phyloP scores from a whole-genome alignment of 352 stramenopile species.

The Pythium aquatile region DNA sequence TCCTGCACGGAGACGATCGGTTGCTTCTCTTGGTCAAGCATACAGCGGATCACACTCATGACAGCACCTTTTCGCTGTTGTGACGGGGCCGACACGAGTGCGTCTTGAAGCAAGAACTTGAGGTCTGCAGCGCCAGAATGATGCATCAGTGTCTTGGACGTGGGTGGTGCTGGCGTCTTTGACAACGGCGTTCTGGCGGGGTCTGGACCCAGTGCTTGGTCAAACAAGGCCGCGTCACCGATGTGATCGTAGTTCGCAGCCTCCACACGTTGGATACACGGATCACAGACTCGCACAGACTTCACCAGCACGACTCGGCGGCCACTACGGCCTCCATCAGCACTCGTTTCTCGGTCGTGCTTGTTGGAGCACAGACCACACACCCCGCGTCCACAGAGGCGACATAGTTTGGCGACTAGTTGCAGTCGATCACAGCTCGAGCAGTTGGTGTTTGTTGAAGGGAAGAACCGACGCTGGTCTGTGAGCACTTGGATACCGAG shows the following conservation, averaged over 20 bases:
- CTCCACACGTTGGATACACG: constrained; percentile 55
- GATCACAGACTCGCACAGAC: constrained; percentile 50
- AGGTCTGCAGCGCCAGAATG: constrained; percentile 28
- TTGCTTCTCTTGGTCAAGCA: constrained; percentile 43
- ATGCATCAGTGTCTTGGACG: background rate
- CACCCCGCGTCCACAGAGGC: constrained; percentile 57
- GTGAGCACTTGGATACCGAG: constrained; percentile 56
- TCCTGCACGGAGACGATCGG: background rate
- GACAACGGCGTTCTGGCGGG: background rate
- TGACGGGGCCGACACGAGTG: constrained; percentile 28
- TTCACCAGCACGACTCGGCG: constrained; percentile 10
- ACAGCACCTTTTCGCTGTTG: constrained; percentile 39
- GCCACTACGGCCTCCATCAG: background rate
- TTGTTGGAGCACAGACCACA: constrained; percentile 45
- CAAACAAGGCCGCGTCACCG: constrained; percentile 3
- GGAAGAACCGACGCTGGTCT: constrained; percentile 33
- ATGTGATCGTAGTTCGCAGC: constrained; percentile 43
- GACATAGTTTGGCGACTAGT: constrained; percentile 40
- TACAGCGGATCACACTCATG: constrained; percentile 45
- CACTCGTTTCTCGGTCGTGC: constrained; percentile 22
- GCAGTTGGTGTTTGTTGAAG: constrained; percentile 40
- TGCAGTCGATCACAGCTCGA: constrained; percentile 49
- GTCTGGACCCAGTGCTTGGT: constrained; percentile 6
- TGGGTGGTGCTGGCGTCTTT: background rate
- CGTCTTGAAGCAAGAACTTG: constrained; percentile 38